Base-by-base conservation (phyloP, 2,329 filamentous ascomycete species). In the Venturia carpophila region DNA sequence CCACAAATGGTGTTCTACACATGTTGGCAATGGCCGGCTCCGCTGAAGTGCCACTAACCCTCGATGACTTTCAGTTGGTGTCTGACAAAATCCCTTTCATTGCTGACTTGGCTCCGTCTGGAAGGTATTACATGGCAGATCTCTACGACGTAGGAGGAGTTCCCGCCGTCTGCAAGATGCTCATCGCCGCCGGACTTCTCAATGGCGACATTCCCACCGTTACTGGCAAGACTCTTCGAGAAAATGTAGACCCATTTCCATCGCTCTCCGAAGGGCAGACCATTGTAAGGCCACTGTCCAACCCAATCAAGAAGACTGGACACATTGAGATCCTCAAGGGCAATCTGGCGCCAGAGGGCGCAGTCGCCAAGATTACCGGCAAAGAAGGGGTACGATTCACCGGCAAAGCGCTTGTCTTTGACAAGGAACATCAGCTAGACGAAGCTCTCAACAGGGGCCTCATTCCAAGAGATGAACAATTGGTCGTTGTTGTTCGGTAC, bases 331-430 rank as follows among this genome's bases (percentile, higher is more conserved):
- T 97, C 67, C 83, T 97, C 3, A 84, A 85, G 67, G 93, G 93
- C 24, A 96, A 96, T 74, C 83, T 97, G 41, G 91, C 92, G 2
- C 93, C 93, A 1, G 89, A 87, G 13, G 93, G 93, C 42, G 90
- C 92, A 0, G 92, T 97, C 1, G 92, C 92, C 67, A 97, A 97
- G 77, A 97, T 97, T 75, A 97, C 93, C 0, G 93, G 93, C 43
- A 97, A 97, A 75, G 93, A 97, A 75, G 93, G 93, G 2, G 82
- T 92, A 7, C 80, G 78, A 15, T 97, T 97, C 76, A 87, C 82
- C 0, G 93, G 93, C 61, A 86, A 85, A 68, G 93, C 91, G 0
- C 83, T 87, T 24, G 90, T 95, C 58, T 97, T 94, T 75, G 81
- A 97, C 76, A 93, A 94, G 72, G 93, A 97, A 76, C 82, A 86